Evolutionary conservation across 768 basidiomycete species (phyloP).

Genomic region (Boletus huronensis): DNA sequence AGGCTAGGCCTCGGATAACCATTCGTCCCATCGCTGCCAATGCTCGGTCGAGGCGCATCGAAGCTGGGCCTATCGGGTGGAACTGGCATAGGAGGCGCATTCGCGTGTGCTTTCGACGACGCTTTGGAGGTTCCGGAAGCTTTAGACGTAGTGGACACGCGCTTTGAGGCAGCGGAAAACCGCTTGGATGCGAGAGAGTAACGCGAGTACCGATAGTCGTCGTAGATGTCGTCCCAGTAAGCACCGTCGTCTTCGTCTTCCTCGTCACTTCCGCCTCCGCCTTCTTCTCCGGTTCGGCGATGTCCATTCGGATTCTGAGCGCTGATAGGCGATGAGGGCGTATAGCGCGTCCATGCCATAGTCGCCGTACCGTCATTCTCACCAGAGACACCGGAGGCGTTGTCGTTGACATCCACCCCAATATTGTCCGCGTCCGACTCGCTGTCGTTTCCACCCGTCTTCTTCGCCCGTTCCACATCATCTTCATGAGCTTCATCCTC

Average conservation of each 20-base stretch:
- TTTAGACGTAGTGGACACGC: constrained; percentile 19
- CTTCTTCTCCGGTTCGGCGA: constrained; percentile 7
- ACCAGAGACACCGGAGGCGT: neutral
- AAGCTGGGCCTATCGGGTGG: constrained; percentile 22
- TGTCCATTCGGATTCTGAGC: neutral
- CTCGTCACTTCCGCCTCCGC: constrained; percentile 10
- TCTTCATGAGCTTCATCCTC: constrained; percentile 14
- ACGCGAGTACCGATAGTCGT: constrained; percentile 73
- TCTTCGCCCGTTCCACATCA: constrained; percentile 3
- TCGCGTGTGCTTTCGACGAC: constrained; percentile 22
- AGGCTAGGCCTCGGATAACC: constrained; percentile 22
- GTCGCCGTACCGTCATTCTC: constrained; percentile 9
- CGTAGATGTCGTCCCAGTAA: constrained; percentile 79
- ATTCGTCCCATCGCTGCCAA: constrained; percentile 20
- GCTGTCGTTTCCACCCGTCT: neutral
- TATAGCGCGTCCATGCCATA: constrained; percentile 30
- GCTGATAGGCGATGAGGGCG: constrained; percentile 22
- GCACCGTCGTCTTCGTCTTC: constrained; percentile 31
- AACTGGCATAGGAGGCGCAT: constrained; percentile 27
- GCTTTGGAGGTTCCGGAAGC: constrained; percentile 23
- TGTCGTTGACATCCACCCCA: constrained; percentile 2
- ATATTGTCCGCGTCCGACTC: constrained; percentile 2
- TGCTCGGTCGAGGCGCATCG: constrained; percentile 17
- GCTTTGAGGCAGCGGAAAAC: constrained; percentile 3
- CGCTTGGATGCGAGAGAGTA: constrained; percentile 46